phyloP scores from a whole-genome alignment of 495 filamentous ascomycete species.

The Barbatosphaeria neglecta region DNA sequence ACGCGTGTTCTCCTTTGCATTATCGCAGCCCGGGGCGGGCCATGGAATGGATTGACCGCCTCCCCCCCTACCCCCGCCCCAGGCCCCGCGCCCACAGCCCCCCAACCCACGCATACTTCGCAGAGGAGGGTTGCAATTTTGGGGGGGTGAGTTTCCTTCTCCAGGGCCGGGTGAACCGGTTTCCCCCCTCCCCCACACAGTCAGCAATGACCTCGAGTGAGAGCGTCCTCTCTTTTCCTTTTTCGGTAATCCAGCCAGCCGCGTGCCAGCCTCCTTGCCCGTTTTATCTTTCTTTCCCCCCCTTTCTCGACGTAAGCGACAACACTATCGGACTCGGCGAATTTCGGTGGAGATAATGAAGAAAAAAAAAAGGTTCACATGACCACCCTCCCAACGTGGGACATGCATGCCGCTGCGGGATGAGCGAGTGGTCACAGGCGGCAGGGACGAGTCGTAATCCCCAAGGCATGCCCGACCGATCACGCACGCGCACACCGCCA shows the following conservation, averaged over 20 bases:
- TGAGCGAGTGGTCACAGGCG: no score
- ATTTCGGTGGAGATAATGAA: no score
- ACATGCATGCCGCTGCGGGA: not conserved
- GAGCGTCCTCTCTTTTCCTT: not conserved
- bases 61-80: no score
- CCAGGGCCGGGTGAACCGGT: not conserved
- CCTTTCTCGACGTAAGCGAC: not conserved
- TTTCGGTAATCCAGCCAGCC: not conserved
- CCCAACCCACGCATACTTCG: not conserved
- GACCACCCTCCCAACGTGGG: not conserved
- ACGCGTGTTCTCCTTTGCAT: no score
- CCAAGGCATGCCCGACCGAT: no score
- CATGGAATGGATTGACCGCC: no score
- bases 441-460: no score
- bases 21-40: no score
- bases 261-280: not conserved
- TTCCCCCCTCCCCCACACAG: not conserved
- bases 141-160: not conserved
- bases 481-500: no score
- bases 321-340: no score
- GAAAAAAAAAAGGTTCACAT: not conserved
- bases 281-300: not conserved
- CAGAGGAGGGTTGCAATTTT: not conserved
- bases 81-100: not conserved
- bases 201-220: no score